Evolutionary conservation across 306 rosid species (phyloP).

Genomic region (Arachis hypogaea): DNA sequence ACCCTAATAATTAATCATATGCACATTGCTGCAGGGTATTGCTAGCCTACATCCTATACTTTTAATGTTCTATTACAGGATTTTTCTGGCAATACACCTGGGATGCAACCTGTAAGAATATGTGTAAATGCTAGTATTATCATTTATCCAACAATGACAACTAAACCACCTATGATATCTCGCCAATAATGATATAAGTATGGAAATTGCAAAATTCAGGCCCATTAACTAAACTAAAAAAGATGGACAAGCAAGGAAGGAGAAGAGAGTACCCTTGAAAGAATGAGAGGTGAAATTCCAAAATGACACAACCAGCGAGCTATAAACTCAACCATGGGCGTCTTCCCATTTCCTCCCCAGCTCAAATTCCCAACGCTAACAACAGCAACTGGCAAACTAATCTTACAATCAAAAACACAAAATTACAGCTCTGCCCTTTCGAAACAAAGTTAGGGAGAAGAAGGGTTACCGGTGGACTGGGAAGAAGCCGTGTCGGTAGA

Average conservation of each 20-base stretch:
- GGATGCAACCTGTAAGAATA: neutral
- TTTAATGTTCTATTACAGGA: neutral
- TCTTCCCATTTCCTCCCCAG: constrained; percentile 98
- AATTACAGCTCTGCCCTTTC: neutral
- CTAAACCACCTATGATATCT: no score
- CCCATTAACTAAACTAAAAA: neutral
- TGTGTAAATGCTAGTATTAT: neutral
- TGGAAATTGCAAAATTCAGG: neutral
- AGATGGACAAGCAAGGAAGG: neutral
- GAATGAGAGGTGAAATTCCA: constrained; percentile 76
- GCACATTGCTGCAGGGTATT: neutral
- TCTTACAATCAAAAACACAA: constrained; percentile 41
- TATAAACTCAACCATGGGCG: constrained; percentile 91
- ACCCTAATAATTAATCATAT: neutral
- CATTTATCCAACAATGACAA: neutral
- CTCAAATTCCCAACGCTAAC: constrained; percentile 91
- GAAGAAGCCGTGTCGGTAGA: constrained; percentile 57
- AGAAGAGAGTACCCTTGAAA: constrained; percentile 70
- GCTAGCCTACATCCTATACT: neutral
- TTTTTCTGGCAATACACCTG: neutral
- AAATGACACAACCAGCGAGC: constrained; percentile 60
- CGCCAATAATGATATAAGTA: neutral
- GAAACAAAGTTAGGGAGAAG: neutral
- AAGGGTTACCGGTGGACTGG: constrained; percentile 54
- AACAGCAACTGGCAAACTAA: constrained; percentile 75